Conservation (phyloP, 768 basidiomycete genomes). For the Lentinula edodes region DNA sequence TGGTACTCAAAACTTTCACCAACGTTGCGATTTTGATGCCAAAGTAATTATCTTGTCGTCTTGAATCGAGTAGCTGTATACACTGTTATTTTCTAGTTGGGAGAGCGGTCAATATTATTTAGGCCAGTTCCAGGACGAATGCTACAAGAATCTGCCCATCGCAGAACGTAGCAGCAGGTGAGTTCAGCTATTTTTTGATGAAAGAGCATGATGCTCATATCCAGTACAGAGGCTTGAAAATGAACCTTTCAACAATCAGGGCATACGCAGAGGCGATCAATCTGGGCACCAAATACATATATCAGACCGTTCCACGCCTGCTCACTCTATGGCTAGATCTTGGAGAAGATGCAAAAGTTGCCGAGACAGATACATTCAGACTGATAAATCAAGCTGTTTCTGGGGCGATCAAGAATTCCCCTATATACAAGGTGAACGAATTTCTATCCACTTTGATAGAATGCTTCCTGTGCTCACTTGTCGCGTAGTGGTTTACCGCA, state of each 20-base stretch:
- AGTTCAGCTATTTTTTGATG: constrained; percentile 4
- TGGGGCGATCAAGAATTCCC: constrained; percentile 51
- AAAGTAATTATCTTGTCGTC: constrained; percentile 32
- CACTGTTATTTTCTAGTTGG: constrained; percentile 39
- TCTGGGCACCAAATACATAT: constrained; percentile 90
- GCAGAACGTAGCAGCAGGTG: constrained; percentile 44
- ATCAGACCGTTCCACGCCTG: constrained; percentile 90
- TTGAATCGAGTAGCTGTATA: neutral
- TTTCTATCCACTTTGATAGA: neutral
- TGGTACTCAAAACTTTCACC: constrained; percentile 56
- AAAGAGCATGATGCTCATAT: neutral
- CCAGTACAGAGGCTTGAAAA: constrained; percentile 45
- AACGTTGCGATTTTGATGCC: constrained; percentile 43
- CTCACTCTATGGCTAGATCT: constrained; percentile 93
- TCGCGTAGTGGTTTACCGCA: constrained; percentile 82
- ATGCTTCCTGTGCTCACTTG: neutral
- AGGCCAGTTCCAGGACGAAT: constrained; percentile 85
- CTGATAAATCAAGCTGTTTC: constrained; percentile 56
- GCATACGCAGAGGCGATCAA: constrained; percentile 67
- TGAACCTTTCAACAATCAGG: constrained; percentile 63
- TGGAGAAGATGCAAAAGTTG: constrained; percentile 49
- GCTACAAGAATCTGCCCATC: constrained; percentile 48
- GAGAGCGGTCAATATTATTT: constrained; percentile 85
- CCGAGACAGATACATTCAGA: constrained; percentile 29
- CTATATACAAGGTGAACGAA: constrained; percentile 68